Evolutionary conservation across 2,329 filamentous ascomycete genomes (phyloP).

Genomic region (Fusarium sp.): DNA sequence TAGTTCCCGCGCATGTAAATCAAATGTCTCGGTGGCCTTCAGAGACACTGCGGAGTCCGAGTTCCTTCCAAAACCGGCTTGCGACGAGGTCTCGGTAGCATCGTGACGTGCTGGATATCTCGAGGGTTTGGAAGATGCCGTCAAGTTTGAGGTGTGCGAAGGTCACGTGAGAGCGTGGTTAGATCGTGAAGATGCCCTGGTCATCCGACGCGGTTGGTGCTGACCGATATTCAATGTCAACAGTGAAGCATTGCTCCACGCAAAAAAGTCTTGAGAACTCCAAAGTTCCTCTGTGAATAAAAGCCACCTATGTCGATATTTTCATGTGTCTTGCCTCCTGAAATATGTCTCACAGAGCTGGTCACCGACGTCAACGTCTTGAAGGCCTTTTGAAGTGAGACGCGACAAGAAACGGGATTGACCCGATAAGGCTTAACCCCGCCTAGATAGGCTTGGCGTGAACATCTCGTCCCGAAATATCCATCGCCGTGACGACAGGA

Average conservation of each 20-base stretch:
- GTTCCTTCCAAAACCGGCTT: slow-evolving; percentile 1
- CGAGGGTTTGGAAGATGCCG: slow-evolving; percentile 11
- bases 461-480: slow-evolving; percentile 26
- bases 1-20: slow-evolving; percentile 7
- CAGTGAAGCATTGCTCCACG: slow-evolving; percentile 5
- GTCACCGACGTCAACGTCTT: slow-evolving; percentile 22
- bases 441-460: slow-evolving; percentile 7
- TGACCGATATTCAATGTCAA: slow-evolving; percentile 3
- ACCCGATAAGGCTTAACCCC: slow-evolving; percentile 8
- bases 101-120: slow-evolving; percentile 7
- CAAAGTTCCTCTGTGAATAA: neutral
- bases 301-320: neutral
- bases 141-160: neutral
- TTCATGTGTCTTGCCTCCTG: neutral
- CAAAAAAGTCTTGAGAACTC: neutral
- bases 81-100: slow-evolving; percentile 29
- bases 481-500: slow-evolving; percentile 49
- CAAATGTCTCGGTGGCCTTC: slow-evolving; percentile 26
- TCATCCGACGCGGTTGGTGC: slow-evolving; percentile 19
- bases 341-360: neutral
- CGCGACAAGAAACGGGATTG: slow-evolving; percentile 28
- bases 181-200: slow-evolving; percentile 7
- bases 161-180: slow-evolving; percentile 39
- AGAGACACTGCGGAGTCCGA: neutral
- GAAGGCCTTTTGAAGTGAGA: slow-evolving; percentile 33